Percentiles rank a stretch among this genome's conserved stretches.
These are phyloP conservation scores for Kodamaea arcana DNA, from an alignment of 1,139 yeast species.

Conservation along the genomic window DNA sequence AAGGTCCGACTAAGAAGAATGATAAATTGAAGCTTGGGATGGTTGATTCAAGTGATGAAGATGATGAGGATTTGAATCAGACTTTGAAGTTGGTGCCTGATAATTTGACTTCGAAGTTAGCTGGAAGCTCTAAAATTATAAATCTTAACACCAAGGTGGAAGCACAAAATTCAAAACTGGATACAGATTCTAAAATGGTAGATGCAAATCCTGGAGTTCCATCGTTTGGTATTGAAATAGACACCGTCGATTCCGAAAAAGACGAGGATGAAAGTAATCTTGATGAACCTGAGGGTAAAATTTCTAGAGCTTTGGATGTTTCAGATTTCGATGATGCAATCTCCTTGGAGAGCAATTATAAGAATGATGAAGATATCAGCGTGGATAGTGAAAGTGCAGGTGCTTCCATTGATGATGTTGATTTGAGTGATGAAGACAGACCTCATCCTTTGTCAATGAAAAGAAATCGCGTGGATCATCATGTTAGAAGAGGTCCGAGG, in stretches of 20 bases:
- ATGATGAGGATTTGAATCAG: constrained; percentile 1
- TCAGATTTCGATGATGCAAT: constrained; percentile 17
- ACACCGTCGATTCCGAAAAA: not conserved
- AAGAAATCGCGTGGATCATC: constrained; percentile 5
- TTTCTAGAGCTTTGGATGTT: constrained; percentile 12
- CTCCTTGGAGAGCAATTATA: constrained; percentile 14
- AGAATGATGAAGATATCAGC: constrained; percentile 10
- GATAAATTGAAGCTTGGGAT: not conserved
- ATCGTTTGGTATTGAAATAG: not conserved
- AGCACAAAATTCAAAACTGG: no score
- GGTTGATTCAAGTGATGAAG: not conserved
- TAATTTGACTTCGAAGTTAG: no score
- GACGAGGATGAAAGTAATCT: constrained; percentile 26
- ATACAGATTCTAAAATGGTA: constrained; percentile 13
- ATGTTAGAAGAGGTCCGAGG: constrained; percentile 1
- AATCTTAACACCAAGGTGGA: no score
- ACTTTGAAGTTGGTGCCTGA: not conserved
- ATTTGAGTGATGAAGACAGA: constrained; percentile 6
- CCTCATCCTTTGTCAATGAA: constrained; percentile 5
- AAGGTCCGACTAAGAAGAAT: constrained; percentile 5
- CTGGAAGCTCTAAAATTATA: no score
- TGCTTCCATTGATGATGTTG: constrained; percentile 1
- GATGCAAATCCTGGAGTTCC: not conserved
- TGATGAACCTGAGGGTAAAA: constrained; percentile 16
- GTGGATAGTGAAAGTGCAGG: not conserved